phyloP scores from a whole-genome alignment of 2,329 filamentous ascomycete species.

The Dactylellina drechsleri region DNA sequence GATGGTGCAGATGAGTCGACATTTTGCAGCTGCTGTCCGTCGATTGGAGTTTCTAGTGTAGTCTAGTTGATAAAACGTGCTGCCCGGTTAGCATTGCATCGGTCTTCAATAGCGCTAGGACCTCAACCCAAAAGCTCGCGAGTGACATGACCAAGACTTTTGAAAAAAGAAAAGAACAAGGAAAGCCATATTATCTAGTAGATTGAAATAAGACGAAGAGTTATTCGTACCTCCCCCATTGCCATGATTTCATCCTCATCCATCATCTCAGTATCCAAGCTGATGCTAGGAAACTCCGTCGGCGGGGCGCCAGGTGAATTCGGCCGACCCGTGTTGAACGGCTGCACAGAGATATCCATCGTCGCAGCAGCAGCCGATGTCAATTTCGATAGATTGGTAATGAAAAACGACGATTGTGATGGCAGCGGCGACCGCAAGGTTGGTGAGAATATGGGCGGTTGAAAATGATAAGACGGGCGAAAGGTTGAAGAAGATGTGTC shows the following conservation, averaged over 20 bases:
- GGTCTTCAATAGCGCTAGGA: no score
- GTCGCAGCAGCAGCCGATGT: not conserved
- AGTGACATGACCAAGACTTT: no score
- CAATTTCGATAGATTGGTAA: not conserved
- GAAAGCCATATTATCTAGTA: no score
- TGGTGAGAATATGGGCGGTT: no score
- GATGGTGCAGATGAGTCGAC: not conserved
- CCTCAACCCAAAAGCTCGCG: no score
- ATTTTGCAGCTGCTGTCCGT: not conserved
- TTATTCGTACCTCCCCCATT: conserved; percentile 38
- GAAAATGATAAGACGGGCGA: conserved; percentile 11
- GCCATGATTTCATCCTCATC: conserved; percentile 54
- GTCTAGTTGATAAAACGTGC: not conserved
- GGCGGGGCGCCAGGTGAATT: conserved; percentile 46
- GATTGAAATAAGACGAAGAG: not conserved
- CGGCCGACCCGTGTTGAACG: conserved; percentile 42
- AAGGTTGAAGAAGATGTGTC: conserved; percentile 53
- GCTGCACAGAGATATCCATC: conserved; percentile 40
- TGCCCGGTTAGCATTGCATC: not conserved
- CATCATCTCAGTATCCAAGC: conserved; percentile 54
- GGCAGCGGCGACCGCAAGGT: conserved; percentile 9
- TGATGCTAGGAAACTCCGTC: conserved; percentile 46
- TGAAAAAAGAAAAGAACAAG: no score
- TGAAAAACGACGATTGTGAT: not conserved
- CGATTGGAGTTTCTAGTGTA: conserved; percentile 31